Conservation (phyloP, 2,329 filamentous ascomycete genomes). For the Herpotrichia juniperi region DNA sequence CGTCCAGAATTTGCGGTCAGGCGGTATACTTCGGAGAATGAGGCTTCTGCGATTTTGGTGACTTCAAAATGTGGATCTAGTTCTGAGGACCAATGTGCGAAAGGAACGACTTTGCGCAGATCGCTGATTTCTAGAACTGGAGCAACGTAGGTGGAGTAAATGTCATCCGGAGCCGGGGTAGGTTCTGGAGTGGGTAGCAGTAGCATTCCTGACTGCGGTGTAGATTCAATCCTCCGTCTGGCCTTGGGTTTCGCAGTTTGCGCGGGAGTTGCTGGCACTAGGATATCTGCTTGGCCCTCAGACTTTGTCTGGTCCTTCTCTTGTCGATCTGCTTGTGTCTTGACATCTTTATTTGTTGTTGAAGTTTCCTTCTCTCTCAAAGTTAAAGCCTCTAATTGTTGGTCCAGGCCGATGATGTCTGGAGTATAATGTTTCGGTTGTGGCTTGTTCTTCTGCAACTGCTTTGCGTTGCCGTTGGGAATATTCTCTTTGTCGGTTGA, state of each 20-base stretch:
- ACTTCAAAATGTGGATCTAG: conserved; percentile 55
- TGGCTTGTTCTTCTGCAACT: neutral
- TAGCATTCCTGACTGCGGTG: conserved; percentile 12
- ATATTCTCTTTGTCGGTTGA: conserved; percentile 31
- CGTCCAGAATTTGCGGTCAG: conserved; percentile 48
- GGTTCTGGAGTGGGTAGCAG: conserved; percentile 23
- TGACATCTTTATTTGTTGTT: conserved; percentile 13
- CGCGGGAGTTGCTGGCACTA: conserved; percentile 4
- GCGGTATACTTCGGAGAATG: conserved; percentile 70
- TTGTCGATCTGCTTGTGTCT: conserved; percentile 4
- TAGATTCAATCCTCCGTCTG: conserved; percentile 1
- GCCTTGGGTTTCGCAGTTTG: conserved; percentile 16
- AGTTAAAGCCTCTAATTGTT: neutral
- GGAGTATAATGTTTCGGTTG: neutral
- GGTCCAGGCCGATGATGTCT: conserved; percentile 4
- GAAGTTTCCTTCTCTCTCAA: neutral
- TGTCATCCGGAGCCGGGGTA: conserved; percentile 27
- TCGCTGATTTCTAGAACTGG: conserved; percentile 39
- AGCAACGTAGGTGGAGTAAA: conserved; percentile 31
- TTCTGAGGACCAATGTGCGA: conserved; percentile 49
- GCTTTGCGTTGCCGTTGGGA: neutral
- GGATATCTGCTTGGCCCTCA: neutral
- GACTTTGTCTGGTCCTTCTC: conserved; percentile 7
- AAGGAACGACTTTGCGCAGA: conserved; percentile 34
- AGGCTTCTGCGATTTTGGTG: conserved; percentile 69